Evolutionary conservation across 2,329 filamentous ascomycete species (phyloP).

Genomic region (Tolypocladium nubicola): DNA sequence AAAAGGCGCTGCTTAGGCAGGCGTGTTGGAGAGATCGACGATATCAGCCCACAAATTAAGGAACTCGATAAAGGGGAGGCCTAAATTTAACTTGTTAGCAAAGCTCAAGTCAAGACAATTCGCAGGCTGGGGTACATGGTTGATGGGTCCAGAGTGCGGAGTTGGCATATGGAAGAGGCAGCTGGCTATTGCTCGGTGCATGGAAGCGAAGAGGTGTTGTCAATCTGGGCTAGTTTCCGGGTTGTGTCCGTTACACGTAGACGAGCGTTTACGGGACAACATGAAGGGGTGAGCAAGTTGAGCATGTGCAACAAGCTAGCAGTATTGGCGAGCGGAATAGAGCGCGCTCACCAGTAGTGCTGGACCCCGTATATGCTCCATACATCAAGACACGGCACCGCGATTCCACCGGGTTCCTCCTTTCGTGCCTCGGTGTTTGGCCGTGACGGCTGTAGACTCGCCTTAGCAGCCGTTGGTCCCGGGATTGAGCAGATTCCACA

Average conservation of each 20-base stretch:
- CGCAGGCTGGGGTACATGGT: not conserved
- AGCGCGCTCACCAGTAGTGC: too few relatives aligned
- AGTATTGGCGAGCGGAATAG: too few relatives aligned
- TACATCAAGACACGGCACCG: not conserved
- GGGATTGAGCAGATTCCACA: not conserved
- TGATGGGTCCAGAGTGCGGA: not conserved
- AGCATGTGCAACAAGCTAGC: not conserved
- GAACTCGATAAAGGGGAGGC: not conserved
- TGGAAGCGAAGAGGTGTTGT: not conserved
- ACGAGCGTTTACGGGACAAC: not conserved
- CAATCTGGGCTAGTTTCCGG: not conserved
- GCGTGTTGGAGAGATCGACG: not conserved
- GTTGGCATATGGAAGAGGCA: conserved; percentile 1
- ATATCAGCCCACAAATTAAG: not conserved
- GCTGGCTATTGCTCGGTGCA: not conserved
- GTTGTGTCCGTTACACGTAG: not conserved
- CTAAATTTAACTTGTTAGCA: not conserved
- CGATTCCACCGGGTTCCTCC: not conserved
- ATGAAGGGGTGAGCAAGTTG: not conserved
- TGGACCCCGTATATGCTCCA: too few relatives aligned
- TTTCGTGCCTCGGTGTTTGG: not conserved
- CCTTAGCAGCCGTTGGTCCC: not conserved
- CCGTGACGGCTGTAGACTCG: not conserved
- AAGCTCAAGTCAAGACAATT: not conserved
- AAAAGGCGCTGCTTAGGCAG: not conserved